A percentile compares a stretch with the other conserved stretches of the same genome.
Evolutionary conservation across 805 yeast genomes (phyloP).

Genomic region (Ascoidea tarda): DNA sequence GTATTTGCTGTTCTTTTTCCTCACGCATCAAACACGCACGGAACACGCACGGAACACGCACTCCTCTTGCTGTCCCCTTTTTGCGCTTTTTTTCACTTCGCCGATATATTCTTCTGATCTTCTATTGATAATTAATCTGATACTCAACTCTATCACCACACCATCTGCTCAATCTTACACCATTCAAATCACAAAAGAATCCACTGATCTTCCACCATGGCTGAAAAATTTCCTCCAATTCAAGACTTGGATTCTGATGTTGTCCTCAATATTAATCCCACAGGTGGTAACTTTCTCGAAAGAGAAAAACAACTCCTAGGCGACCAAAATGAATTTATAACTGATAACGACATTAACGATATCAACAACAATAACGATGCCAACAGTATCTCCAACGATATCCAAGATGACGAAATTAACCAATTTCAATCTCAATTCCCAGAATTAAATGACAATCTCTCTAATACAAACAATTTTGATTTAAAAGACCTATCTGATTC

Average conservation of each 20-base stretch:
- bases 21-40: too few species aligned
- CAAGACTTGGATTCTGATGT: conserved; percentile 3
- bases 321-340: conserved; percentile 5
- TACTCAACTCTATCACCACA: too few species aligned
- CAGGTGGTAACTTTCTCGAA: conserved; percentile 7
- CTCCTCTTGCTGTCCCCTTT: too few species aligned
- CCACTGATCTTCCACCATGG: conserved; percentile 1
- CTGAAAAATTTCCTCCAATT: conserved; percentile 10
- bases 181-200: too few species aligned
- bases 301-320: conserved; percentile 10
- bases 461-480: neutral
- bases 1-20: too few species aligned
- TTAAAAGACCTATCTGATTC: neutral
- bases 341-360: conserved; percentile 6
- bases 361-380: conserved; percentile 1
- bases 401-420: neutral
- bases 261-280: conserved; percentile 3
- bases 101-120: too few species aligned
- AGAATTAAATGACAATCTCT: neutral
- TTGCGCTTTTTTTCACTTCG: too few species aligned
- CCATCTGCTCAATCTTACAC: too few species aligned
- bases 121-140: too few species aligned
- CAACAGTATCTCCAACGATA: neutral
- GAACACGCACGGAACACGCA: too few species aligned
- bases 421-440: neutral